A percentile compares a stretch with the other conserved stretches of the same genome.
Conservation (phyloP, 1,284 basidiomycete species). For the Ganoderma multipileum region DNA sequence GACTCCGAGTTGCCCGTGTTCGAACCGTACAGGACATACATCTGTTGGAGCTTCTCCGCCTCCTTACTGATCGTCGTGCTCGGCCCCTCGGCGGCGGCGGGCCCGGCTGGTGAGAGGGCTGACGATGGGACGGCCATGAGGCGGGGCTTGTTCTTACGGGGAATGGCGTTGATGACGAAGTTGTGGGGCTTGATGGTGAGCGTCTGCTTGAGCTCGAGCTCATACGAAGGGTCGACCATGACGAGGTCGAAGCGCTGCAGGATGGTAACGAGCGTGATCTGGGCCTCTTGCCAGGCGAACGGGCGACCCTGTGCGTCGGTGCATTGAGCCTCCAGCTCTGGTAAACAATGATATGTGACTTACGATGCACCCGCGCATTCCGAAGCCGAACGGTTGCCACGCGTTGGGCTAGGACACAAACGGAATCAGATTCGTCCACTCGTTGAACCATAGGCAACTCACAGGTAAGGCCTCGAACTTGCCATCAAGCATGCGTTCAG, state of each 20-base stretch:
- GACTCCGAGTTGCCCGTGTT: slow-evolving; percentile 59
- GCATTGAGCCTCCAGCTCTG: neutral
- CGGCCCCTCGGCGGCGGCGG: neutral
- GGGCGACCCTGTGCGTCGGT: slow-evolving; percentile 48
- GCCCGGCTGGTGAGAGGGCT: neutral
- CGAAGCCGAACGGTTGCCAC: slow-evolving; percentile 54
- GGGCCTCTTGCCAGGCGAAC: slow-evolving; percentile 58
- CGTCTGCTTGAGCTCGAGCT: slow-evolving; percentile 51
- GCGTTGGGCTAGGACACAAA: slow-evolving; percentile 41
- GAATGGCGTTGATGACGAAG: slow-evolving; percentile 50
- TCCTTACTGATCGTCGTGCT: neutral
- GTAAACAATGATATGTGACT: neutral
- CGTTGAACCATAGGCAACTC: neutral
- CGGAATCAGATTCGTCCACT: neutral
- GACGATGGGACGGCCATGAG: slow-evolving; percentile 21
- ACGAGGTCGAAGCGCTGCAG: slow-evolving; percentile 54
- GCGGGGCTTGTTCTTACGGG: slow-evolving; percentile 36
- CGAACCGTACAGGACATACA: slow-evolving; percentile 54
- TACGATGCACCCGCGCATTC: slow-evolving; percentile 49
- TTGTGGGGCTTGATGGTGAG: slow-evolving; percentile 57
- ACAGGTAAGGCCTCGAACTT: slow-evolving; percentile 51
- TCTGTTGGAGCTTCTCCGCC: slow-evolving; percentile 29
- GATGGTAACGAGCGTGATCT: slow-evolving; percentile 48
- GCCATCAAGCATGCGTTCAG: slow-evolving; percentile 56
- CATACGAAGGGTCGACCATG: slow-evolving; percentile 50